These are phyloP conservation scores for Leishmania martiniquensis DNA, from an alignment of 208 protist genomes.

Conservation along the genomic window DNA sequence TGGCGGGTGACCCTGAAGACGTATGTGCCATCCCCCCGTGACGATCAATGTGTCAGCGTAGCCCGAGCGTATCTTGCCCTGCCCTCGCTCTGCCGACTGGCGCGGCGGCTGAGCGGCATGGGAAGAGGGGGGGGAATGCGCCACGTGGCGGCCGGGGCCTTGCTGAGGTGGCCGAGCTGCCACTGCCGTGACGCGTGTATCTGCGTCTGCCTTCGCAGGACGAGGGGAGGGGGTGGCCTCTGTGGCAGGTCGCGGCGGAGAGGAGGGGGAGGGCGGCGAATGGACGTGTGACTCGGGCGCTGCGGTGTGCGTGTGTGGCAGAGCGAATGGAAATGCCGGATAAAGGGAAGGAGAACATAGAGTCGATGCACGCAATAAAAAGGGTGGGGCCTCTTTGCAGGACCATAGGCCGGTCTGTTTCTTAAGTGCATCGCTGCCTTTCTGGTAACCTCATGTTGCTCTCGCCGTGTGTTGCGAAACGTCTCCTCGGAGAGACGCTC, in stretches of 20 bases:
- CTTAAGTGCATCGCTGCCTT: too few species aligned
- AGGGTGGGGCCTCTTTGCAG: too few species aligned
- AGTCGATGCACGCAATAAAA: too few species aligned
- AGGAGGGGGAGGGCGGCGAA: too few species aligned
- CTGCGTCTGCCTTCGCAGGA: background rate
- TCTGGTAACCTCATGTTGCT: too few species aligned
- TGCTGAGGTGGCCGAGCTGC: background rate
- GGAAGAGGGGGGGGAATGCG: too few species aligned
- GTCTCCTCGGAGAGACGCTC: too few species aligned
- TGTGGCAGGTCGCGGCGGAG: too few species aligned
- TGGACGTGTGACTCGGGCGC: background rate
- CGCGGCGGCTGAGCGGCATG: background rate
- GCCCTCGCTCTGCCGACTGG: background rate
- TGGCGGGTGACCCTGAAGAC: background rate
- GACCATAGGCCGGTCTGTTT: too few species aligned
- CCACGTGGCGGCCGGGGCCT: background rate
- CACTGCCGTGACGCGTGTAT: background rate
- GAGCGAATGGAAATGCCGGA: background rate
- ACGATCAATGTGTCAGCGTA: background rate
- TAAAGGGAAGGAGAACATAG: background rate
- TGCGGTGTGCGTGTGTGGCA: background rate
- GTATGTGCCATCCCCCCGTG: background rate
- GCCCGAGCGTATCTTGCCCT: background rate
- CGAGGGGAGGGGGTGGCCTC: background rate
- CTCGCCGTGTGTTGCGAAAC: too few species aligned